These are phyloP conservation scores for Cladochytrium replicatum DNA, from an alignment of 192 early-diverging fungal species.

Conservation along the genomic window DNA sequence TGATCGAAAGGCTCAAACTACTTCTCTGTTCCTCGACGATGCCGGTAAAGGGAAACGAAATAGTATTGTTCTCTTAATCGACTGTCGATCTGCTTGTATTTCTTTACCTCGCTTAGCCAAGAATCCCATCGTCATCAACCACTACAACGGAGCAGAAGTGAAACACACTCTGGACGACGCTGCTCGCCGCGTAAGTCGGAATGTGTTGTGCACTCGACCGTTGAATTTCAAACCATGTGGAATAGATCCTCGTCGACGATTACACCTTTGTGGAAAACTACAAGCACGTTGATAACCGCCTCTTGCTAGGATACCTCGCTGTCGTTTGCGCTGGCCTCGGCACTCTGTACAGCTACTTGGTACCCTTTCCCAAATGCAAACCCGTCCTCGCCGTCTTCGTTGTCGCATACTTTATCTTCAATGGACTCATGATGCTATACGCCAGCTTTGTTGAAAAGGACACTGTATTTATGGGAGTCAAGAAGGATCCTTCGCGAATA, in stretches of 20 bases:
- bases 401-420: constrained; percentile 25
- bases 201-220: not conserved
- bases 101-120: too few species aligned
- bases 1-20: too few species aligned
- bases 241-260: constrained; percentile 26
- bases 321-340: constrained; percentile 60
- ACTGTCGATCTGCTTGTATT: too few species aligned
- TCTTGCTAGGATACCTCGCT: constrained; percentile 69
- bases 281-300: constrained; percentile 71
- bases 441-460: constrained; percentile 24
- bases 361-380: constrained; percentile 29
- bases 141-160: constrained; percentile 28
- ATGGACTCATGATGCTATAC: constrained; percentile 24
- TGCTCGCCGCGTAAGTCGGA: constrained; percentile 14
- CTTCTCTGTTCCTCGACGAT: too few species aligned
- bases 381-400: constrained; percentile 24
- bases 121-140: constrained; percentile 19
- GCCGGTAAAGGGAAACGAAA: too few species aligned
- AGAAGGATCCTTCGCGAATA: constrained; percentile 18
- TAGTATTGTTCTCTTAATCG: too few species aligned
- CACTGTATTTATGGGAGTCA: constrained; percentile 25
- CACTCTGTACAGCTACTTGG: constrained; percentile 27
- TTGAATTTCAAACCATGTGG: constrained; percentile 1
- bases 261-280: constrained; percentile 48
- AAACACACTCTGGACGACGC: constrained; percentile 37